Percentiles rank a stretch among this genome's conserved stretches.
Conservation (phyloP, 768 basidiomycete species). For the Hydnomerulius pinastri region DNA sequence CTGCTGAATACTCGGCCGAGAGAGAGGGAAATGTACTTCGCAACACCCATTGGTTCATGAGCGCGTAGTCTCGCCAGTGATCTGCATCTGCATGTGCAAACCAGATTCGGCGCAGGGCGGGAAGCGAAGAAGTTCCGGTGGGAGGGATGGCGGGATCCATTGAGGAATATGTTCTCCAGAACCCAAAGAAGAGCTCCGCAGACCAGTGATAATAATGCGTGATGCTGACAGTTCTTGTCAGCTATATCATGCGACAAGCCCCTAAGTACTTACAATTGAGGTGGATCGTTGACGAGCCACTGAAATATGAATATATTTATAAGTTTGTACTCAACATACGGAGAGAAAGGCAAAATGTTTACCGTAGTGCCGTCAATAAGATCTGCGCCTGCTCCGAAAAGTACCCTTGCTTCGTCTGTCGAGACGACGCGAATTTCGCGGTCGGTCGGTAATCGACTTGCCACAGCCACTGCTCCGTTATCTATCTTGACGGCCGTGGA, state of each 20-base stretch:
- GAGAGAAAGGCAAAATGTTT: conserved; percentile 22
- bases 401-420: conserved; percentile 57
- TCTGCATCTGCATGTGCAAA: conserved; percentile 73
- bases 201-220: conserved; percentile 95
- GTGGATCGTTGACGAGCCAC: conserved; percentile 83
- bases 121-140: conserved; percentile 69
- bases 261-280: conserved; percentile 70
- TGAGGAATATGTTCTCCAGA: conserved; percentile 89
- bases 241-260: background rate
- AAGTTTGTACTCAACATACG: background rate
- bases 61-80: conserved; percentile 89
- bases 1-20: conserved; percentile 76
- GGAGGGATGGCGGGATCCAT: conserved; percentile 70
- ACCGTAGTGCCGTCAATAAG: conserved; percentile 80
- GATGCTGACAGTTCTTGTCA: conserved; percentile 48
- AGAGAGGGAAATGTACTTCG: conserved; percentile 79
- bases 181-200: conserved; percentile 88
- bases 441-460: conserved; percentile 69
- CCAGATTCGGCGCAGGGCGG: conserved; percentile 70
- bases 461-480: conserved; percentile 55
- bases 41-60: conserved; percentile 88
- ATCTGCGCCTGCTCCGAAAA: conserved; percentile 76
- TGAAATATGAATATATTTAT: conserved; percentile 27
- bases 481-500: conserved; percentile 66
- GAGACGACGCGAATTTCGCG: conserved; percentile 78